Evolutionary conservation across 2,329 filamentous ascomycete genomes (phyloP).

Genomic region (Pseudogymnoascus sp.): DNA sequence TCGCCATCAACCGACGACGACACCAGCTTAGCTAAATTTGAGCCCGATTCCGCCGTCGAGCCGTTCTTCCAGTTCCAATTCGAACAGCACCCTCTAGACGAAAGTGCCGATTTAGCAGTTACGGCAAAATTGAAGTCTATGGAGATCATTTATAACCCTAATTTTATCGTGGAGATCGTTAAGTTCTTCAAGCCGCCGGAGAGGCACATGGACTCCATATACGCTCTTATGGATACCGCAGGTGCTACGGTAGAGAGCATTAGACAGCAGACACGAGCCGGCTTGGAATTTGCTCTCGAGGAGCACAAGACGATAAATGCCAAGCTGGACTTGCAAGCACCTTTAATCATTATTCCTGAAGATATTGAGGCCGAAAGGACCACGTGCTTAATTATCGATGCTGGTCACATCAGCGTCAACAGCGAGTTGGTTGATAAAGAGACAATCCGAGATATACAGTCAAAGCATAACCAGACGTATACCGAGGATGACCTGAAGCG

Average conservation of each 20-base stretch:
- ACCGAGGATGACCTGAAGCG: constrained; percentile 82
- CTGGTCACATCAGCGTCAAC: constrained; percentile 88
- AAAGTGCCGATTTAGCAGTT: constrained; percentile 82
- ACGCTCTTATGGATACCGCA: constrained; percentile 88
- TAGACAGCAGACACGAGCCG: constrained; percentile 89
- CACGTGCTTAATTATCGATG: constrained; percentile 88
- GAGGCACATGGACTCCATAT: constrained; percentile 97
- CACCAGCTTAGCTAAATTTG: constrained; percentile 31
- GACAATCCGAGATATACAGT: constrained; percentile 83
- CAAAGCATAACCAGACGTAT: constrained; percentile 81
- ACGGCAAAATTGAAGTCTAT: constrained; percentile 89
- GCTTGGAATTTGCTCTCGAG: constrained; percentile 90
- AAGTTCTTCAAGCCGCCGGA: constrained; percentile 97
- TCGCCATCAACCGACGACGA: constrained; percentile 46
- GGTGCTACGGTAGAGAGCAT: constrained; percentile 93
- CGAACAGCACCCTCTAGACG: constrained; percentile 91
- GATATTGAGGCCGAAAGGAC: constrained; percentile 76
- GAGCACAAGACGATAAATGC: constrained; percentile 98
- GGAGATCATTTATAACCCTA: constrained; percentile 96
- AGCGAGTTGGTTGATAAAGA: constrained; percentile 89
- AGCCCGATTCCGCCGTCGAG: constrained; percentile 47
- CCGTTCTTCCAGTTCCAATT: constrained; percentile 89
- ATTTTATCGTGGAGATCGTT: constrained; percentile 80
- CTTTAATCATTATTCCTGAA: constrained; percentile 91
- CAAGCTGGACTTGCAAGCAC: constrained; percentile 89